Evolutionary conservation across 768 basidiomycete species (phyloP), one percentile per base, ranked within the genome.

Genomic region (Serendipita sp.): DNA sequence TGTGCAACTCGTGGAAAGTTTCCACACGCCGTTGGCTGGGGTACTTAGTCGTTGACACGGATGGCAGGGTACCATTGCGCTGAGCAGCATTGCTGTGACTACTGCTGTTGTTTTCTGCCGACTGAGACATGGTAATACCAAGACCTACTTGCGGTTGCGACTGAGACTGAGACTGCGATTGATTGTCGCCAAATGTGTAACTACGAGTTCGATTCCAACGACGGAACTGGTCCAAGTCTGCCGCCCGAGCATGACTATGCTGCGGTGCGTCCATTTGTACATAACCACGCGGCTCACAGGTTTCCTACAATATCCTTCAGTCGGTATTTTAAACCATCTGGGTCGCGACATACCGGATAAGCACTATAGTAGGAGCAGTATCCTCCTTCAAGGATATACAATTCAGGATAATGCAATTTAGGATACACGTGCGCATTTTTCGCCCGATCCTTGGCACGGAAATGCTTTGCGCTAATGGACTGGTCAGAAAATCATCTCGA

Each of bases 301-400:
- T 86, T 35, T 75, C 67, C 74, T 74, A 44, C 45, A n/a, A 28
- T 60, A 28, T 32, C 10, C n/a, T 16, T 60, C 8, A 60, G 56
- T 13, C 3, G 32, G 11, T 28, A 62, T 41, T 48, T 47, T 28
- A 24, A 10, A 51, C 7, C 16, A n/a, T 5, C 8, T 8, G 18
- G 18, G n/a, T n/a, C 48, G 16, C 5, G n/a, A 73, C 75, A 34
- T 56, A 78, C 72, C 1, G 83, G 76, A 63, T 82, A 86, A 28
- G 78, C 75, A 69, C 85, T 83, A 77, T 80, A 96, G 77, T 92
- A 98, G 47, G 84, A 81, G 69, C 85, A 91, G 74, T 97, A 99
- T 11, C 96, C 96, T 44, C 96, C 96, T 75, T 96, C 91, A 5
- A 99, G 83, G 69, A 99, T 83, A 76, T 98, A 99, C 16, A 98